phyloP scores from a whole-genome alignment of 2,329 filamentous ascomycete genomes.

The Phyllosticta citribraziliensis region DNA sequence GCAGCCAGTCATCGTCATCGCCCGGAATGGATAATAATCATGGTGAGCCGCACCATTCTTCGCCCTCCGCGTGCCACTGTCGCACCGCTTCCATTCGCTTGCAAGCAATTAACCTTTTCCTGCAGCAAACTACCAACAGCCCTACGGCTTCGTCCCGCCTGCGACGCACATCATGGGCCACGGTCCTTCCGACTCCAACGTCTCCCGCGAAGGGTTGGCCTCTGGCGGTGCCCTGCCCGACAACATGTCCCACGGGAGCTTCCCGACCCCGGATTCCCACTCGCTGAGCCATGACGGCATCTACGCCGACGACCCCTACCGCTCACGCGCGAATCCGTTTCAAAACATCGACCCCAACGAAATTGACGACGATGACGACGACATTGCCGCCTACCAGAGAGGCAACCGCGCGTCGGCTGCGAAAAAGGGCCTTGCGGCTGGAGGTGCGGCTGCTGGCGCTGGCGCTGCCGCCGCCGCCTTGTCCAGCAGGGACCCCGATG shows the following conservation, averaged over 20 bases:
- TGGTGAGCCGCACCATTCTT: constrained; percentile 33
- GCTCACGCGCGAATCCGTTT: constrained; percentile 30
- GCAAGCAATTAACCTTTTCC: background rate
- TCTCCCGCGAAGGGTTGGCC: constrained; percentile 24
- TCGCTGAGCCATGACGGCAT: constrained; percentile 26
- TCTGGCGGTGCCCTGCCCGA: constrained; percentile 10
- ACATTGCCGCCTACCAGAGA: constrained; percentile 26
- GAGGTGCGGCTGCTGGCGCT: constrained; percentile 31
- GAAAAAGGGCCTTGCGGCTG: constrained; percentile 33
- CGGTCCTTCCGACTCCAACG: constrained; percentile 28
- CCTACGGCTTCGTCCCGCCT: constrained; percentile 12
- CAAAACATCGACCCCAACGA: constrained; percentile 62
- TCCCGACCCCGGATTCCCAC: constrained; percentile 35
- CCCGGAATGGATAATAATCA: constrained; percentile 57
- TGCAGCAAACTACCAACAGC: constrained; percentile 2
- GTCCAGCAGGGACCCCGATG: constrained; percentile 19
- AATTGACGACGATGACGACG: constrained; percentile 81
- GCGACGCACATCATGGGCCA: constrained; percentile 27
- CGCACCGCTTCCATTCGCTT: background rate
- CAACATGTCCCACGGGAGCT: constrained; percentile 39
- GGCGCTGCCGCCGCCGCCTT: constrained; percentile 18
- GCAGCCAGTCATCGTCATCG: constrained; percentile 32
- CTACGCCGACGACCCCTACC: constrained; percentile 51
- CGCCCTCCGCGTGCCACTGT: background rate
- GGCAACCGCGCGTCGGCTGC: constrained; percentile 46